These are phyloP conservation scores for Choanephora cucurbitarum DNA, from an alignment of 371 early-diverging fungal species.

Conservation along the genomic window DNA sequence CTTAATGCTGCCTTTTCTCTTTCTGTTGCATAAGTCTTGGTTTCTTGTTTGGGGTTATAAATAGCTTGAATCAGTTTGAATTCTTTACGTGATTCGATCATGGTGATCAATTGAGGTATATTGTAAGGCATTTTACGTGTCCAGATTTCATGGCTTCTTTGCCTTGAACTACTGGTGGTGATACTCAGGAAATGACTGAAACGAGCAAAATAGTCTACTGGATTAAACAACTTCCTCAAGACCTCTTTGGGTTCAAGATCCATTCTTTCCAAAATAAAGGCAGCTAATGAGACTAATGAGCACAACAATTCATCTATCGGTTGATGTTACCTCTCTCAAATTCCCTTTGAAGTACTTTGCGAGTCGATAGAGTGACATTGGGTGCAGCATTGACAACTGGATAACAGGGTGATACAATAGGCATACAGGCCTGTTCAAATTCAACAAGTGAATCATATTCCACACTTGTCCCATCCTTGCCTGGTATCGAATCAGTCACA, in stretches of 20 bases:
- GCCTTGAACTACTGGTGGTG: conserved; percentile 22
- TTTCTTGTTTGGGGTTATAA: conserved; percentile 5
- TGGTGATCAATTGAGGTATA: conserved; percentile 31
- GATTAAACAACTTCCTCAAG: conserved; percentile 33
- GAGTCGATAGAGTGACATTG: conserved; percentile 34
- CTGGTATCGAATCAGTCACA: conserved; percentile 31
- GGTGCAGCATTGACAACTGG: conserved; percentile 34
- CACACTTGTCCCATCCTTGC: conserved; percentile 10
- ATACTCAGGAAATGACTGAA: conserved; percentile 35
- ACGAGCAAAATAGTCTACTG: conserved; percentile 19
- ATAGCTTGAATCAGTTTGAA: conserved; percentile 29
- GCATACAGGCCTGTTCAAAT: conserved; percentile 37
- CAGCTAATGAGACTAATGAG: not conserved
- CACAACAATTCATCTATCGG: not conserved
- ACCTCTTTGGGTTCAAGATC: conserved; percentile 2
- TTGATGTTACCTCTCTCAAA: conserved; percentile 35
- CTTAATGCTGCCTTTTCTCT: conserved; percentile 25
- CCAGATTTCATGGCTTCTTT: conserved; percentile 41
- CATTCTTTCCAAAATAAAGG: not conserved
- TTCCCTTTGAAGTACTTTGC: conserved; percentile 29
- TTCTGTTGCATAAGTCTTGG: conserved; percentile 17
- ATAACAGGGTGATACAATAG: conserved; percentile 48
- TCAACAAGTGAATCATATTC: conserved; percentile 16
- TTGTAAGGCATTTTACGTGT: conserved; percentile 31
- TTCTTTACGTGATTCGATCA: conserved; percentile 21